These are phyloP conservation scores for Yamadazyma spencermartinsiae DNA, from an alignment of 1,139 yeast genomes.

Conservation along the genomic window DNA sequence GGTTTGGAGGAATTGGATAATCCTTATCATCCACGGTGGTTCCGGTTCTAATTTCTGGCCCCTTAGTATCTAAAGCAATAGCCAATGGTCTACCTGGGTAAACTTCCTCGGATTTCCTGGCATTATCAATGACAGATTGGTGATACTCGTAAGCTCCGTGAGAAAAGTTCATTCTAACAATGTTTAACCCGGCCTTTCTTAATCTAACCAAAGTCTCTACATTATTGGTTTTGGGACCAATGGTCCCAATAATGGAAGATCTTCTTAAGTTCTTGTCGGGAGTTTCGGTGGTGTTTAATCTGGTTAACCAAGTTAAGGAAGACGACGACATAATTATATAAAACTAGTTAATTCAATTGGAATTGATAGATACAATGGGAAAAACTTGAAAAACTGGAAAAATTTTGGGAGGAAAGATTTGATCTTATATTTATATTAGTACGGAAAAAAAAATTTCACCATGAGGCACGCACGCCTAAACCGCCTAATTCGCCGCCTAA, in stretches of 20 bases:
- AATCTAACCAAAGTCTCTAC: slow-evolving; percentile 82
- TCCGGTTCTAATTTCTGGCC: slow-evolving; percentile 99
- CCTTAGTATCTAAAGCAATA: slow-evolving; percentile 98
- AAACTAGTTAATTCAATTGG: neutral
- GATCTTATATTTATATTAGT: slow-evolving; percentile 1
- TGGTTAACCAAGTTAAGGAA: slow-evolving; percentile 71
- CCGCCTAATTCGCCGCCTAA: neutral
- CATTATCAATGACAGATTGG: slow-evolving; percentile 93
- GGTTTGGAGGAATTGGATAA: slow-evolving; percentile 79
- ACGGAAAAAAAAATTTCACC: slow-evolving; percentile 1
- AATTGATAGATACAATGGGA: neutral
- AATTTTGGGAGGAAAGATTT: neutral
- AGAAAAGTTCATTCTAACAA: slow-evolving; percentile 98
- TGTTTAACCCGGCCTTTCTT: slow-evolving; percentile 96
- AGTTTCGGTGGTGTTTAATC: slow-evolving; percentile 72
- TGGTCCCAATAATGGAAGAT: slow-evolving; percentile 96
- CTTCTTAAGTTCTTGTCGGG: slow-evolving; percentile 90
- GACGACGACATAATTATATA: slow-evolving; percentile 26
- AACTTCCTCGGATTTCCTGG: slow-evolving; percentile 87
- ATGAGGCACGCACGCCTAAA: neutral
- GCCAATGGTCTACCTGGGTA: slow-evolving; percentile 97
- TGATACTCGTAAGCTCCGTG: slow-evolving; percentile 98
- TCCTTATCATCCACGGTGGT: slow-evolving; percentile 78
- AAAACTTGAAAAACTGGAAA: slow-evolving; percentile 2
- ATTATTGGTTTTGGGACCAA: slow-evolving; percentile 95